Evolutionary conservation across 441 rosid species (phyloP), one percentile per base, ranked within the genome.

Genomic region (Brassica hybrid): DNA sequence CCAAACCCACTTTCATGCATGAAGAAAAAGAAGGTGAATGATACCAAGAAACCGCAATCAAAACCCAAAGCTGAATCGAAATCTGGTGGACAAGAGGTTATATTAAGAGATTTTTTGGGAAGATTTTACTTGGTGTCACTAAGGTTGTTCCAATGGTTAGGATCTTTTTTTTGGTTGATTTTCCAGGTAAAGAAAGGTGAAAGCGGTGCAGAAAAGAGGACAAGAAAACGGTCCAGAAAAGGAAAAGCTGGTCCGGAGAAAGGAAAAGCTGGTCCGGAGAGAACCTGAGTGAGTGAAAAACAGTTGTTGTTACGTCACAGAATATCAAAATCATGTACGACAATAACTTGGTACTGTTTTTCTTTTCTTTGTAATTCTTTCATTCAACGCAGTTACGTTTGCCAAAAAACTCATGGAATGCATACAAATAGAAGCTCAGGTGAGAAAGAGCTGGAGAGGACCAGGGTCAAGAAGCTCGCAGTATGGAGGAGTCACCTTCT

Each of bases 381-480:
- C 27, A 23, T 23, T 3, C 2, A 3, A 23, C 27, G 27, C 2
- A 23, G 3, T 23, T 3, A 2, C 27, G n/a, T n/a, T n/a, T n/a
- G n/a, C n/a, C n/a, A n/a, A n/a, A n/a, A n/a, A n/a, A n/a, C n/a
- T n/a, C n/a, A n/a, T n/a, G n/a, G n/a, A n/a, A n/a, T n/a, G n/a
- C n/a, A n/a, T n/a, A n/a, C n/a, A n/a, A n/a, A n/a, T n/a, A n/a
- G n/a, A n/a, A n/a, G 74, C 78, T 11, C 73, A 76, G 63, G 82
- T 67, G 80, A 94, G 90, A 85, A 93, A 90, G 81, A 90, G 97
- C 72, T 71, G 98, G 83, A 83, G 98, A 71, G 97, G 98, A n/a
- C 98, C 98, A 10, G 85, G 99, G 83, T 94, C 98, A 14, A 86
- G 91, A 78, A 94, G 99, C 80, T 93, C 96, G 2, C 98, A 93